A percentile compares a stretch with the other conserved stretches of the same genome.
Conservation (phyloP, 2,329 filamentous ascomycete genomes). For the Fusarium stilboides region DNA sequence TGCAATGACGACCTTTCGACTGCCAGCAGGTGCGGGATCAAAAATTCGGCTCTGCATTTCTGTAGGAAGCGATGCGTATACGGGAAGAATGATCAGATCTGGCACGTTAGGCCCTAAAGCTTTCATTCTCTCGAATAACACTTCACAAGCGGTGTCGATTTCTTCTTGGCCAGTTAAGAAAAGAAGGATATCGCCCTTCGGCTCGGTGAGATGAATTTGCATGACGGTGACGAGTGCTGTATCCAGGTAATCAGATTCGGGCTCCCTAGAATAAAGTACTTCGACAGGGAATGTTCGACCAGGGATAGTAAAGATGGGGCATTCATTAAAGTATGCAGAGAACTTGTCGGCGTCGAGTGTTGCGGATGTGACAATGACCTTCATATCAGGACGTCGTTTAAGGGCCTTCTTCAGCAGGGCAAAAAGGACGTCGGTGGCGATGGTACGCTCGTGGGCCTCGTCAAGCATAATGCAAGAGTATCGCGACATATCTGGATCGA, state of each 20-base stretch:
- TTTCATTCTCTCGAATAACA: constrained; percentile 96
- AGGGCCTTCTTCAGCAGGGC: constrained; percentile 94
- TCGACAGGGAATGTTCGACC: constrained; percentile 96
- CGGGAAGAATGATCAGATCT: constrained; percentile 91
- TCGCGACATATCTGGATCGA: constrained; percentile 88
- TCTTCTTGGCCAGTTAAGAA: constrained; percentile 98
- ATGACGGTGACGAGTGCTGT: constrained; percentile 96
- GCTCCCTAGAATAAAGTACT: constrained; percentile 94
- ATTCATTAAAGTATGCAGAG: constrained; percentile 94
- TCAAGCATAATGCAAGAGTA: constrained; percentile 99
- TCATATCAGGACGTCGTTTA: constrained; percentile 87
- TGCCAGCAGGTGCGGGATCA: constrained; percentile 88
- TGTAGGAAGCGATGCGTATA: constrained; percentile 94
- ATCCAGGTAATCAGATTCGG: constrained; percentile 95
- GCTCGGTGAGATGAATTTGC: constrained; percentile 97
- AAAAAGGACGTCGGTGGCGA: constrained; percentile 95
- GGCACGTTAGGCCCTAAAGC: constrained; percentile 91
- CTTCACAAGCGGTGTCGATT: constrained; percentile 95
- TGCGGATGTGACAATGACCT: constrained; percentile 96
- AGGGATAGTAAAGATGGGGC: constrained; percentile 96
- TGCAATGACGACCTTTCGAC: constrained; percentile 94
- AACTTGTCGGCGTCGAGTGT: constrained; percentile 98
- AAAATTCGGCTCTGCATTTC: constrained; percentile 97
- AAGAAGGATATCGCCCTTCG: constrained; percentile 92
- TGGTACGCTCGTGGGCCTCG: constrained; percentile 97